phyloP scores from a whole-genome alignment of 352 stramenopile species.

The Aphanomyces stellatus region DNA sequence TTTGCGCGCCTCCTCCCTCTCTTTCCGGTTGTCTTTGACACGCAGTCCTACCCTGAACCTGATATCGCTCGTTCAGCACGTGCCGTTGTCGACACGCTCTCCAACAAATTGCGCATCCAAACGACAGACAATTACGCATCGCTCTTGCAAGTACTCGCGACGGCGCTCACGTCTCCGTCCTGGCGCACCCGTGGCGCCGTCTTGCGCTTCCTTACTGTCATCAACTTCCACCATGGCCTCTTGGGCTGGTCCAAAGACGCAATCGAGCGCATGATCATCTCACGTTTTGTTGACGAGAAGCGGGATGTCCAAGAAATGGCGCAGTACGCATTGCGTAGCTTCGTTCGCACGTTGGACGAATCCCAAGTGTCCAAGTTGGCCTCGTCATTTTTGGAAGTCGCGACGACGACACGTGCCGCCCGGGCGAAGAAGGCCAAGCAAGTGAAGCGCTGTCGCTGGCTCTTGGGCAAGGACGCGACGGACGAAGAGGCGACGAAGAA shows the following conservation, averaged over 20 bases:
- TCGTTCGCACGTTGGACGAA: constrained; percentile 47
- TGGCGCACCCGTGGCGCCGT: constrained; percentile 68
- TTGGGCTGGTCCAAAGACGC: constrained; percentile 33
- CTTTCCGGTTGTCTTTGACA: constrained; percentile 54
- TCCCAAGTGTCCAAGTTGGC: constrained; percentile 32
- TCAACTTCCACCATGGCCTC: constrained; percentile 69
- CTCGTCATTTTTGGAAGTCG: constrained; percentile 29
- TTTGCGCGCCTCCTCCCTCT: constrained; percentile 39
- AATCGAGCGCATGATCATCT: constrained; percentile 40
- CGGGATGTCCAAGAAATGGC: constrained; percentile 75
- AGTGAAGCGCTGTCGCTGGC: constrained; percentile 40
- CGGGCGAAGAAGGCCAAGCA: constrained; percentile 33
- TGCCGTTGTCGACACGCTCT: constrained; percentile 44
- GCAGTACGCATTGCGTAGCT: constrained; percentile 56
- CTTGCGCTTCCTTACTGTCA: constrained; percentile 61
- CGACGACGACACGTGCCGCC: constrained; percentile 35
- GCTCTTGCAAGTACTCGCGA: constrained; percentile 37
- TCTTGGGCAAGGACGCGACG: constrained; percentile 29
- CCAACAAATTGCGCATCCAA: constrained; percentile 46
- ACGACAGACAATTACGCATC: constrained; percentile 12
- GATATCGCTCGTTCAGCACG: constrained; percentile 59
- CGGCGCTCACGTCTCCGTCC: constrained; percentile 29
- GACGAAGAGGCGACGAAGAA: constrained; percentile 30
- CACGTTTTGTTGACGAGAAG: constrained; percentile 56
- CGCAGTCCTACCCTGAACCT: constrained; percentile 56